Evolutionary conservation across 352 stramenopile species (phyloP).

Genomic region (Phytophthora pisi): DNA sequence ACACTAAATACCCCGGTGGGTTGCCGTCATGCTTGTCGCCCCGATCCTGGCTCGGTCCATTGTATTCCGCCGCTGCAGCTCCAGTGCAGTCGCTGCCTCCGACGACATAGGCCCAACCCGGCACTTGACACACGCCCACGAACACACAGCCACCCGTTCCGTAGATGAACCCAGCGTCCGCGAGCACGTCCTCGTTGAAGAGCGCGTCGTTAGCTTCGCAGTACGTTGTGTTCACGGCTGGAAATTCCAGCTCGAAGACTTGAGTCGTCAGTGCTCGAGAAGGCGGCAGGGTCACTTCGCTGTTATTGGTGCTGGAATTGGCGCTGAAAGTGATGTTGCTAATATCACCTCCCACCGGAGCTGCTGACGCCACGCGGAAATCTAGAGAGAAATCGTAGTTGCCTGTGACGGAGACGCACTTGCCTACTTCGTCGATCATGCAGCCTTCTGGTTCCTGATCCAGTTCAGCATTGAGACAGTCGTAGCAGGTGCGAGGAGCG

Average conservation of each 20-base stretch:
- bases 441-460: slow-evolving; percentile 31
- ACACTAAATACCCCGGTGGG: slow-evolving; percentile 22
- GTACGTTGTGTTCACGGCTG: slow-evolving; percentile 46
- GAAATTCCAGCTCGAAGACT: slow-evolving; percentile 28
- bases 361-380: slow-evolving; percentile 23
- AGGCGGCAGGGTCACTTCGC: not conserved
- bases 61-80: not conserved
- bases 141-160: slow-evolving; percentile 39
- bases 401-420: slow-evolving; percentile 29
- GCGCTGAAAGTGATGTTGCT: slow-evolving; percentile 1
- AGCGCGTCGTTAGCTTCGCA: slow-evolving; percentile 36
- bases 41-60: not conserved
- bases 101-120: slow-evolving; percentile 25
- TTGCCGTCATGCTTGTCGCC: slow-evolving; percentile 4
- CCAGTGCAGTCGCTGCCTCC: slow-evolving; percentile 34
- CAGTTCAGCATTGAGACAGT: slow-evolving; percentile 44
- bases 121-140: slow-evolving; percentile 34
- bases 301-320: not conserved
- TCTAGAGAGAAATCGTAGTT: slow-evolving; percentile 39
- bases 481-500: slow-evolving; percentile 43
- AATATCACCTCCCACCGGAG: slow-evolving; percentile 6
- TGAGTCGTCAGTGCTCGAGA: not conserved
- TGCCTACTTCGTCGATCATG: slow-evolving; percentile 34
- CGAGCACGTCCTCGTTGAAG: slow-evolving; percentile 10
- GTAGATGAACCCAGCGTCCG: slow-evolving; percentile 23